Evolutionary conservation across 306 rosid genomes (phyloP), one percentile per base, ranked within the genome.

Genomic region (Fagus sylvatica): DNA sequence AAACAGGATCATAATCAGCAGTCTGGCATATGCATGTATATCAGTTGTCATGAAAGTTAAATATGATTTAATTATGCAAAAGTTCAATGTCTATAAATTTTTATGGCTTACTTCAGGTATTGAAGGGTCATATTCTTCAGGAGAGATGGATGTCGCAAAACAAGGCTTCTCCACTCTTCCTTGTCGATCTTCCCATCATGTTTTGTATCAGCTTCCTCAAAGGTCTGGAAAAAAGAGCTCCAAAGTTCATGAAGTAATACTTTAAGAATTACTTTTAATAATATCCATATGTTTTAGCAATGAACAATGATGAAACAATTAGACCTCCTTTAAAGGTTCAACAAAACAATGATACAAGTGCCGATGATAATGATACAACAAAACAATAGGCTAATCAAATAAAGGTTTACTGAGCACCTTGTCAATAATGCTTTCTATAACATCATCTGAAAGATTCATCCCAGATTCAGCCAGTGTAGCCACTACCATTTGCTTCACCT

Each of bases 401-500:
- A n/a, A 49, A 37, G 79, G 77, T 48, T 69, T 76, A 60, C 77
- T 69, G 16, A 78, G 76, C 79, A 95, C 97, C 98, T 95, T 95
- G 85, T 95, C 99, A 6, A 95, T 95, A 85, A 95, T 95, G 84
- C 99, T 95, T 83, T 95, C 99, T 85, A 95, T 91, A 54, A 95
- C 93, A 80, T 95, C 98, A 41, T 96, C 98, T 4, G 99, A 93
- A 74, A 96, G 90, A 83, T 96, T 96, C 99, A 96, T 96, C 13
- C 99, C 99, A 80, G 99, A 96, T 84, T 96, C 98, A 15, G 99
- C 98, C 16, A 93, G 97, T 65, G 99, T 96, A 41, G 99, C 99
- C 65, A 96, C 99, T 77, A 93, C 99, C 99, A 96, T 96, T 88
- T 96, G 99, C 91, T 96, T 96, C 89, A 95, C 96, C 99, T 95